Base-by-base conservation (phyloP, 257 asterid genomes). In the Solanum etuberosum region DNA sequence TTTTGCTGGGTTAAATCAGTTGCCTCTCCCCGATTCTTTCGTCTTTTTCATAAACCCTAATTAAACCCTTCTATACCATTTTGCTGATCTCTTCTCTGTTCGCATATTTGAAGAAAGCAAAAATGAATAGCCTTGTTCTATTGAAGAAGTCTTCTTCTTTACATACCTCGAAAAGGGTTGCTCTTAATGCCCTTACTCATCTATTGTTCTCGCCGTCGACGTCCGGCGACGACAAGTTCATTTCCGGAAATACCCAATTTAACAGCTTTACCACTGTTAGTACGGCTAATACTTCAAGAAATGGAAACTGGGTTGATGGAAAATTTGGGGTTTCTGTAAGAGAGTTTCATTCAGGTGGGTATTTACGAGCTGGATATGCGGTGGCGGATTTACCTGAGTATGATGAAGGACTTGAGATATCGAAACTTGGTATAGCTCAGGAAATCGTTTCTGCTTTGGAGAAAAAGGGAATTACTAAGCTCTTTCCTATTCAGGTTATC, bases 401-500 rank as follows among this genome's bases (percentile, higher is more conserved):
- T 4, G 98, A 93, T 51, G 98, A 96, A 27, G 98, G 99, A 34
- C 98, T 97, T 23, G 98, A 95, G 90, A 94, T 97, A 38, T 86
- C 98, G 0, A 95, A 94, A 87, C 98, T 97, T 46, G 98, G 97
- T 82, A 94, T 97, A 88, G 61, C 98, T 2, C 90, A 91, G 32
- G 94, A 93, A 83, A 92, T 97, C 82, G 92, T 93, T 10, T 87
- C 92, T 21, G 90, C 98, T 35, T 93, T 95, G 92, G 93, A 93
- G 5, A 20, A 63, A 61, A 95, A 68, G 91, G 98, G 98, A 18
- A 97, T 97, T 82, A 85, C 93, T 51, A 94, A 88, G 93, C 98
- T 97, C 87, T 97, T 97, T 73, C 99, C 98, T 32, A 95, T 97
- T 90, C 99, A 97, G 99, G 99, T 97, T 23, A 5, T 29, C 31